A percentile compares a stretch with the other conserved stretches of the same genome.
Evolutionary conservation across 306 rosid species (phyloP).

Genomic region (Quercus engelmannii): DNA sequence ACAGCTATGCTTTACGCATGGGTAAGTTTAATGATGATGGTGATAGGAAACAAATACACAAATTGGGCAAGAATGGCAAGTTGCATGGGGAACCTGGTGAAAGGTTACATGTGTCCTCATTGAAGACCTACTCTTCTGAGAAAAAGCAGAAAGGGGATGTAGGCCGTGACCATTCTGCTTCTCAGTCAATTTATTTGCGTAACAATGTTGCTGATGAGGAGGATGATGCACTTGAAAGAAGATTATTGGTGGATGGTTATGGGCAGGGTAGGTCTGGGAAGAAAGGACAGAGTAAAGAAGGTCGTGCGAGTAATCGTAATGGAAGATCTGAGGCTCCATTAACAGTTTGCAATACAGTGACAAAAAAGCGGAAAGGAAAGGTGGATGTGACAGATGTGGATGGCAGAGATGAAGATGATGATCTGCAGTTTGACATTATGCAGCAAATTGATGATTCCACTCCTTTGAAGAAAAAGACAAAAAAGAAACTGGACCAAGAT

Average conservation of each 20-base stretch:
- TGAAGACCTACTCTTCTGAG: constrained; percentile 35
- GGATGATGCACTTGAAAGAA: constrained; percentile 47
- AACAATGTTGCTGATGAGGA: constrained; percentile 54
- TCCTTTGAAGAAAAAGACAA: constrained; percentile 54
- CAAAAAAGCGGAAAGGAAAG: constrained; percentile 73
- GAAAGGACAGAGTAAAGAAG: constrained; percentile 49
- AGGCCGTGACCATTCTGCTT: constrained; percentile 36
- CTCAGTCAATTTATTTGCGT: constrained; percentile 35
- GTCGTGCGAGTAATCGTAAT: constrained; percentile 29
- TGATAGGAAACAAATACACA: constrained; percentile 43
- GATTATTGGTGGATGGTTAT: constrained; percentile 40
- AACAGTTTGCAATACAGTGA: constrained; percentile 55
- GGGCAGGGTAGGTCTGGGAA: constrained; percentile 47
- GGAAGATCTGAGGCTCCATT: constrained; percentile 71
- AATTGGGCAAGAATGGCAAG: constrained; percentile 49
- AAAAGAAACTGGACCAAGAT: constrained; percentile 66
- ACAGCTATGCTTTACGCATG: constrained; percentile 35
- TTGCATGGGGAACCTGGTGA: constrained; percentile 46
- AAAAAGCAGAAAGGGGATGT: constrained; percentile 58
- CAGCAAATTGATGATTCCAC: constrained; percentile 41
- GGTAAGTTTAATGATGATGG: constrained; percentile 48
- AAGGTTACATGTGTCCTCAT: constrained; percentile 37
- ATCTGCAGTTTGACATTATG: constrained; percentile 34
- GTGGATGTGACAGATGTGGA: constrained; percentile 31
- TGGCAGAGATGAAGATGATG: constrained; percentile 50